phyloP scores from a whole-genome alignment of 306 rosid genomes.

The Amphicarpaea edgeworthii region DNA sequence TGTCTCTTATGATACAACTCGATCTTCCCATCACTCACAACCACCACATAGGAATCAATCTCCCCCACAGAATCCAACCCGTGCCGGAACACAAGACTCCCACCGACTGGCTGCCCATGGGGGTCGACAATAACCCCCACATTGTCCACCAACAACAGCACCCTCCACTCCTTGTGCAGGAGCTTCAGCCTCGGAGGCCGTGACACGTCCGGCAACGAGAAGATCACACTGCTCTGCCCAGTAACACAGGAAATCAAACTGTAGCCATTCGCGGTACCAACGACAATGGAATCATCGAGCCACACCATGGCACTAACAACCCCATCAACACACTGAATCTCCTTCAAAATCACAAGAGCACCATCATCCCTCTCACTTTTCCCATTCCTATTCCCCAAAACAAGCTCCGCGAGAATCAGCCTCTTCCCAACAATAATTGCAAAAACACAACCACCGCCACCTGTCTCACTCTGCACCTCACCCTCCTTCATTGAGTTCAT shows the following conservation, averaged over 20 bases:
- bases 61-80: constrained; percentile 82
- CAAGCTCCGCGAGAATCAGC: constrained; percentile 75
- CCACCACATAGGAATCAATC: constrained; percentile 79
- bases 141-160: constrained; percentile 92
- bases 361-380: constrained; percentile 60
- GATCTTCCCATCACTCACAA: constrained; percentile 81
- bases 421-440: constrained; percentile 70
- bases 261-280: constrained; percentile 80
- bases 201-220: constrained; percentile 83
- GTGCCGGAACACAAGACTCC: constrained; percentile 77
- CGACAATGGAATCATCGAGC: constrained; percentile 85
- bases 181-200: constrained; percentile 73
- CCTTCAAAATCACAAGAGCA: constrained; percentile 69
- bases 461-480: constrained; percentile 51
- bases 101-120: constrained; percentile 89
- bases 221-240: constrained; percentile 80
- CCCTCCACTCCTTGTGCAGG: constrained; percentile 81
- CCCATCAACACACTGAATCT: constrained; percentile 85
- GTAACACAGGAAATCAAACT: constrained; percentile 78
- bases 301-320: constrained; percentile 76
- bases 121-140: constrained; percentile 82
- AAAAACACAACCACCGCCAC: constrained; percentile 54
- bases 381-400: constrained; percentile 58
- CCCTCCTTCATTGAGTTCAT: constrained; percentile 51
- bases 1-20: constrained; percentile 87